Conservation (phyloP, 139 green algal species). For the Micromonas commoda region DNA sequence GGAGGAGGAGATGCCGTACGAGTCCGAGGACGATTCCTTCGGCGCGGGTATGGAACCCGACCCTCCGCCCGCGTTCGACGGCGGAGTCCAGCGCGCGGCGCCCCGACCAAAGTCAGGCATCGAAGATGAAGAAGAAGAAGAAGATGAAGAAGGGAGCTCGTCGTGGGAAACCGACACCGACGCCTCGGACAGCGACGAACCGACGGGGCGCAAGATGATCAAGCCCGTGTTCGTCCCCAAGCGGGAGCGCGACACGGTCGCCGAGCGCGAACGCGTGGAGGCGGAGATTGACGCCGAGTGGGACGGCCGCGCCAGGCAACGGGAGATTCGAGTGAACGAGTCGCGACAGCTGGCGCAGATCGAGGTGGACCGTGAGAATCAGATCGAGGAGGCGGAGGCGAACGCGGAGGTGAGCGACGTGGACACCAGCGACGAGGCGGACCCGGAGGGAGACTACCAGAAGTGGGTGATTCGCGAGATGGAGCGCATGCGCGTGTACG, state of each 20-base stretch:
- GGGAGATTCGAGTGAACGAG: constrained; percentile 27
- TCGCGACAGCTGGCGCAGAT: constrained; percentile 27
- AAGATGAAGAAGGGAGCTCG: constrained; percentile 20
- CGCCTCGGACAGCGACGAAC: constrained; percentile 64
- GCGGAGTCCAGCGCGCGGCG: constrained; percentile 27
- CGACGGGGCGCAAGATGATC: constrained; percentile 46
- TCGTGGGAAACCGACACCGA: constrained; percentile 47
- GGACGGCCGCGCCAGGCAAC: constrained; percentile 47
- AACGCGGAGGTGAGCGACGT: constrained; percentile 53
- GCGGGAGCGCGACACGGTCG: constrained; percentile 40
- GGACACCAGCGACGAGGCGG: constrained; percentile 71
- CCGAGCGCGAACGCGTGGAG: constrained; percentile 52
- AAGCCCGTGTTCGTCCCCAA: constrained; percentile 85
- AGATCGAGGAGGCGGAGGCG: constrained; percentile 23
- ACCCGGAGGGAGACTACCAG: constrained; percentile 69
- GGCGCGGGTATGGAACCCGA: constrained; percentile 5
- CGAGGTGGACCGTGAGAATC: constrained; percentile 37
- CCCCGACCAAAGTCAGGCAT: neutral
- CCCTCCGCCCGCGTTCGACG: constrained; percentile 7
- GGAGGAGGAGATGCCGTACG: constrained; percentile 31
- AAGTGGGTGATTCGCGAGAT: constrained; percentile 76
- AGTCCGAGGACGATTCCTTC: constrained; percentile 43
- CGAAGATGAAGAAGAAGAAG: constrained; percentile 23
- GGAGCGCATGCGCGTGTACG: constrained; percentile 57
- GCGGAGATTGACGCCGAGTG: constrained; percentile 50